phyloP scores from a whole-genome alignment of 768 basidiomycete species.

The Naematelia aurantialba region DNA sequence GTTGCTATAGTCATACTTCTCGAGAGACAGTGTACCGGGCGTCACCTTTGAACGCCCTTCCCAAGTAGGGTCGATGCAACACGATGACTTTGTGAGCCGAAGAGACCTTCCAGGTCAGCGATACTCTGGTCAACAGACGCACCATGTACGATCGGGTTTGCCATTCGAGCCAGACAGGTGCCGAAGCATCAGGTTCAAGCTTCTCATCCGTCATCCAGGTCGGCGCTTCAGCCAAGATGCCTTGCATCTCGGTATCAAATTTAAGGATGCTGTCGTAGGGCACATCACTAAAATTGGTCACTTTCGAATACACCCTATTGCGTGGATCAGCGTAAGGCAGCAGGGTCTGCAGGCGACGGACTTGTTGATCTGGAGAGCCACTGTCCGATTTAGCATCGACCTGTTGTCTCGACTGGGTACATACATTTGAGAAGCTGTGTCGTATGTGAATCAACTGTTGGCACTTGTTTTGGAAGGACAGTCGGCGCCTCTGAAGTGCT shows the following conservation, averaged over 20 bases:
- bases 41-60: conserved; percentile 26
- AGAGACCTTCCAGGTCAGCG: not conserved
- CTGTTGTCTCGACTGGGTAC: not conserved
- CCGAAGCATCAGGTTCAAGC: conserved; percentile 9
- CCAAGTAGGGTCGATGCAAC: conserved; percentile 27
- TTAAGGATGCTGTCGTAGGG: conserved; percentile 10
- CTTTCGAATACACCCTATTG: conserved; percentile 7
- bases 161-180: conserved; percentile 28
- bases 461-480: not conserved
- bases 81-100: conserved; percentile 22
- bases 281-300: conserved; percentile 3
- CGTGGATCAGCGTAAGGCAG: not conserved
- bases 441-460: not conserved
- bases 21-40: conserved; percentile 9
- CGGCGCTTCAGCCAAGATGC: conserved; percentile 18
- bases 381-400: not conserved
- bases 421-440: conserved; percentile 1
- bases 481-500: not conserved
- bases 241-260: conserved; percentile 15
- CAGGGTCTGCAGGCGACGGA: not conserved
- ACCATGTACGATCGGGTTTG: conserved; percentile 20
- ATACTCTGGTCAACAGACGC: not conserved
- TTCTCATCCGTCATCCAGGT: conserved; percentile 19
- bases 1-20: conserved; percentile 3
- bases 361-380: conserved; percentile 3